Evolutionary conservation across 352 stramenopile species (phyloP).

Genomic region (Pythium dissimile): DNA sequence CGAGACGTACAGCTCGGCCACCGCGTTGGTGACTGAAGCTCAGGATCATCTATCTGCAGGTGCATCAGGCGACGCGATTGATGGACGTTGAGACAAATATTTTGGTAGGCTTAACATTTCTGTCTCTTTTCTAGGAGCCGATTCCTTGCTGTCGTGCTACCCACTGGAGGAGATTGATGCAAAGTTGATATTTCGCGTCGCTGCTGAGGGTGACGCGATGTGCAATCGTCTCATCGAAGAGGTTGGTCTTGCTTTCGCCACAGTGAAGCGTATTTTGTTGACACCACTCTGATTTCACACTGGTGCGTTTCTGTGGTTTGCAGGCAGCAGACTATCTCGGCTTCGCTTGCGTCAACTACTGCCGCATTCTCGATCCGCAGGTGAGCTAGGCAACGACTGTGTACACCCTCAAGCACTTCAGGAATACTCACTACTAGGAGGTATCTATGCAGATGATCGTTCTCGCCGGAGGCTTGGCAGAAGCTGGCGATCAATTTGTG

Average conservation of each 20-base stretch:
- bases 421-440: too few relatives aligned
- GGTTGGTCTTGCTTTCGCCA: slow-evolving; percentile 18
- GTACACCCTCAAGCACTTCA: too few relatives aligned
- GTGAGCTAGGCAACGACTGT: too few relatives aligned
- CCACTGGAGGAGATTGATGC: slow-evolving; percentile 51
- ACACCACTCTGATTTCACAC: too few relatives aligned
- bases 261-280: neutral
- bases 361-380: slow-evolving; percentile 70
- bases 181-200: slow-evolving; percentile 70
- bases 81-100: too few relatives aligned
- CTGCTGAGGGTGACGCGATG: slow-evolving; percentile 59
- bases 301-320: neutral
- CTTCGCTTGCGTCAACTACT: slow-evolving; percentile 81
- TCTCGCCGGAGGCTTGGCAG: slow-evolving; percentile 68
- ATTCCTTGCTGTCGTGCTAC: slow-evolving; percentile 45
- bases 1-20: slow-evolving; percentile 75
- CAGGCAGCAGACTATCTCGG: slow-evolving; percentile 79
- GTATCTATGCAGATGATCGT: slow-evolving; percentile 68
- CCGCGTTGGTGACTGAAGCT: slow-evolving; percentile 55
- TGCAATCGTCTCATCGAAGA: slow-evolving; percentile 68
- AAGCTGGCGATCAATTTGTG: slow-evolving; percentile 67
- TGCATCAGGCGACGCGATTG: slow-evolving; percentile 3
- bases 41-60: slow-evolving; percentile 61
- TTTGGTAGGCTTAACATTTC: too few relatives aligned
- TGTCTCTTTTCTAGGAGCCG: slow-evolving; percentile 36